Conservation (phyloP, 169 alveolate genomes). For the Eimeria necatrix region DNA sequence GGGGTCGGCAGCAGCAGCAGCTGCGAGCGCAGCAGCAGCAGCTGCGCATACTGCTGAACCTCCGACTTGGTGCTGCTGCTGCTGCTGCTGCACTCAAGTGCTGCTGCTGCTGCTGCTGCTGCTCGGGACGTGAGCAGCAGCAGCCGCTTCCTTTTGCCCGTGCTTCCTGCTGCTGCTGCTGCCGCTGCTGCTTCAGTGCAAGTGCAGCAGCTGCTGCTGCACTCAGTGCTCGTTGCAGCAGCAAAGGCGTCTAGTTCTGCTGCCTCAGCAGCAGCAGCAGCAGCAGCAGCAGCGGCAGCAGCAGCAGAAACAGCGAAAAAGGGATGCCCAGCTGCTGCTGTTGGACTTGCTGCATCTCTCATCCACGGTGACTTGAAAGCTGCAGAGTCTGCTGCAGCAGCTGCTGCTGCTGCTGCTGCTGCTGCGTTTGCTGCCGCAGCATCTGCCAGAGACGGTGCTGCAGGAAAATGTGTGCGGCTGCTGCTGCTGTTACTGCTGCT, state of each 20-base stretch:
- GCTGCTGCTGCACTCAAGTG: not conserved
- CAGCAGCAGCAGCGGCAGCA: too few relatives aligned
- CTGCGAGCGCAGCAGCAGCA: not conserved
- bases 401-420: conserved; percentile 8
- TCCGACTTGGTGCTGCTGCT: not conserved
- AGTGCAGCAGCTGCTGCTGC: not conserved
- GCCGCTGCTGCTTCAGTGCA: not conserved
- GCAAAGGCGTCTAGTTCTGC: conserved; percentile 1
- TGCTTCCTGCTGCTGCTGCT: conserved; percentile 22
- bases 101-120: not conserved
- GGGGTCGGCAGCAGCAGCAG: conserved; percentile 43
- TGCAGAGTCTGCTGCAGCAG: too few relatives aligned
- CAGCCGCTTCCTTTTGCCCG: not conserved
- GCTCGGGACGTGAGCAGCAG: not conserved
- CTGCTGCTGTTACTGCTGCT: not conserved
- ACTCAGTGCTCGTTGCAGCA: conserved; percentile 4
- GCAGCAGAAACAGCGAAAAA: too few relatives aligned
- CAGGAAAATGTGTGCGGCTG: not conserved
- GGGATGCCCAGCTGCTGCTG: too few relatives aligned
- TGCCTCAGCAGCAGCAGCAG: not conserved
- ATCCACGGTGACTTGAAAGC: too few relatives aligned
- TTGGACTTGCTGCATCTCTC: too few relatives aligned
- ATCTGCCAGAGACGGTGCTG: not conserved
- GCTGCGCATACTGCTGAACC: conserved; percentile 7
- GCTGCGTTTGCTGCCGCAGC: conserved; percentile 24